Conservation (phyloP, 164 flowering plant genomes). For the Tetracentron sinense region DNA sequence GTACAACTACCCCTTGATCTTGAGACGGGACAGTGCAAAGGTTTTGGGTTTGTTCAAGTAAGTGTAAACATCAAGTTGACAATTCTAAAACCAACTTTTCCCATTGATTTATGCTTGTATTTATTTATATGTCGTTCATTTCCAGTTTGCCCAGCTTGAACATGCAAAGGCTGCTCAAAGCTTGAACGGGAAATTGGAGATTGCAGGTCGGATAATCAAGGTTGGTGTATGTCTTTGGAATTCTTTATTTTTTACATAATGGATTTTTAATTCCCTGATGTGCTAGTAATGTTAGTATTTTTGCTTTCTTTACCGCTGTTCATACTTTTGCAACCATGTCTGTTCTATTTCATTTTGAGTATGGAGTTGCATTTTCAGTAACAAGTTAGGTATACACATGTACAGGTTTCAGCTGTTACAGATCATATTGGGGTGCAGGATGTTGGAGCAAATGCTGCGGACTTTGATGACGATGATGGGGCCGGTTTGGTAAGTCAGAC, state of each 20-base stretch:
- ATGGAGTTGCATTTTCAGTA: not conserved
- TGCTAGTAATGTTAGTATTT: not conserved
- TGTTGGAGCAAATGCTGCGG: constrained; percentile 55
- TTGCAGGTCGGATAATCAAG: constrained; percentile 87
- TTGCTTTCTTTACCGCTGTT: not conserved
- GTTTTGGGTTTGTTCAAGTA: constrained; percentile 94
- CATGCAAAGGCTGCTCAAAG: constrained; percentile 90
- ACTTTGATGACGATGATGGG: constrained; percentile 96
- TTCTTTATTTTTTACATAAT: no score
- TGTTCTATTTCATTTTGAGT: not conserved
- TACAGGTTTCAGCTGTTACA: constrained; percentile 87
- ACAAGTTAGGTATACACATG: not conserved
- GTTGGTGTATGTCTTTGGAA: constrained; percentile 25
- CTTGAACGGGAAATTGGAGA: constrained; percentile 85
- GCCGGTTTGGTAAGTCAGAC: constrained; percentile 83
- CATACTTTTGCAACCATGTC: not conserved
- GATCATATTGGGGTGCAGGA: constrained; percentile 79
- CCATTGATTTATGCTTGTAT: not conserved
- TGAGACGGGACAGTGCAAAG: constrained; percentile 96
- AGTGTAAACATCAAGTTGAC: constrained; percentile 19
- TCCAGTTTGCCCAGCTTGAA: constrained; percentile 81
- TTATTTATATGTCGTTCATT: not conserved
- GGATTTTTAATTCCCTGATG: not conserved
- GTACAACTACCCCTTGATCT: constrained; percentile 90
- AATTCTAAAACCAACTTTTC: not conserved